Percentiles rank a stretch among this genome's conserved stretches.
Evolutionary conservation across 2,329 filamentous ascomycete genomes (phyloP).

Genomic region (Fusarium sp.): DNA sequence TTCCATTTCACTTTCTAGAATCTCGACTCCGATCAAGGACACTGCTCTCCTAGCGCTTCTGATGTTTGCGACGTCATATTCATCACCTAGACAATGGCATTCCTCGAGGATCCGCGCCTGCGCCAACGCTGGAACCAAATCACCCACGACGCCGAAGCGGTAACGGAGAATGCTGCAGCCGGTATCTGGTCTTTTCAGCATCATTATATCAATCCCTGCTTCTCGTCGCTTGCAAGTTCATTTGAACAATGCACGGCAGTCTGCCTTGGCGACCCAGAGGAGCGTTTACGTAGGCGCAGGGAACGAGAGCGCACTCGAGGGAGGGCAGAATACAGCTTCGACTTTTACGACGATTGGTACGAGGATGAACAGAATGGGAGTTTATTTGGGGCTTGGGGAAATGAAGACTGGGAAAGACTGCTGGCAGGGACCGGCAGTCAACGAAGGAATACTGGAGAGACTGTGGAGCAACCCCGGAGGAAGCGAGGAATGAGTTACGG

Average conservation of each 20-base stretch:
- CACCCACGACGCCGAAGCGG: slow-evolving; percentile 88
- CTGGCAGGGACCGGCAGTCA: slow-evolving; percentile 74
- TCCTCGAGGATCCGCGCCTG: slow-evolving; percentile 85
- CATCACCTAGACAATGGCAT: slow-evolving; percentile 60
- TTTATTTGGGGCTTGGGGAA: slow-evolving; percentile 79
- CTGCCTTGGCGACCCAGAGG: slow-evolving; percentile 78
- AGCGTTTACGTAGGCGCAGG: slow-evolving; percentile 75
- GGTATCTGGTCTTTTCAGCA: slow-evolving; percentile 91
- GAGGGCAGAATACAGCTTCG: slow-evolving; percentile 86
- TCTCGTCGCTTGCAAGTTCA: slow-evolving; percentile 73
- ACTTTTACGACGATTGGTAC: slow-evolving; percentile 99
- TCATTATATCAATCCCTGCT: slow-evolving; percentile 84
- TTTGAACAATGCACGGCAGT: slow-evolving; percentile 79
- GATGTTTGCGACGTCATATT: slow-evolving; percentile 46
- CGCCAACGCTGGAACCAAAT: slow-evolving; percentile 95
- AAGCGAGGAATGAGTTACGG: slow-evolving; percentile 93
- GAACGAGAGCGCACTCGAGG: slow-evolving; percentile 71
- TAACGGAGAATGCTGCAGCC: slow-evolving; percentile 91
- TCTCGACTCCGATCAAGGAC: background rate
- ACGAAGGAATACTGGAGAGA: slow-evolving; percentile 50
- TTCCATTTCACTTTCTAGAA: slow-evolving; percentile 1
- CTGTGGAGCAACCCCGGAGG: slow-evolving; percentile 73
- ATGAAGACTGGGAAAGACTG: slow-evolving; percentile 86
- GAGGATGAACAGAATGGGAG: slow-evolving; percentile 66
- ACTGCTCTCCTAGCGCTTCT: slow-evolving; percentile 18